Conservation (phyloP, 1,139 yeast genomes). For the Sugiyamaella pinicola region DNA sequence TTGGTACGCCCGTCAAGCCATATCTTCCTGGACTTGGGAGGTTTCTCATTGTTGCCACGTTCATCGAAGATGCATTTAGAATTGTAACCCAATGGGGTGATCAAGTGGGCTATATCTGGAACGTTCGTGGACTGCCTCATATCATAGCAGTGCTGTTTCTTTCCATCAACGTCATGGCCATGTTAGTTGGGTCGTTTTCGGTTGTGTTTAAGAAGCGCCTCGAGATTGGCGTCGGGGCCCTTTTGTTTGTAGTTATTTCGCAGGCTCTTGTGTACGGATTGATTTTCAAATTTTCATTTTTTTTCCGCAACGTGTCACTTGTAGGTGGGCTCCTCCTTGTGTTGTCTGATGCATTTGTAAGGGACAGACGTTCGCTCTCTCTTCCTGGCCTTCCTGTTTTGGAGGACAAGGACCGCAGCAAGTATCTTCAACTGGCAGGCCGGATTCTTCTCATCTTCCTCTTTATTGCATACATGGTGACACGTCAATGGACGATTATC, state of each 20-base stretch:
- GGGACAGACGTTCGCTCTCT: slow-evolving; percentile 67
- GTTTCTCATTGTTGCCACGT: slow-evolving; percentile 89
- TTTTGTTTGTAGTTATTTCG: slow-evolving; percentile 70
- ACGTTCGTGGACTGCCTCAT: slow-evolving; percentile 77
- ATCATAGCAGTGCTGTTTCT: slow-evolving; percentile 76
- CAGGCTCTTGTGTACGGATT: slow-evolving; percentile 93
- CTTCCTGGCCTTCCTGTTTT: slow-evolving; percentile 93
- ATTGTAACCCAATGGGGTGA: slow-evolving; percentile 88
- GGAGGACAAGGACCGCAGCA: slow-evolving; percentile 79
- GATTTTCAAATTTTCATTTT: slow-evolving; percentile 76
- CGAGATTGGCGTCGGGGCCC: slow-evolving; percentile 69
- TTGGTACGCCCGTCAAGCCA: slow-evolving; percentile 47
- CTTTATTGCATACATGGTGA: slow-evolving; percentile 82
- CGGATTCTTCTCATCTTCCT: slow-evolving; percentile 81
- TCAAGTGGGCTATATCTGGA: slow-evolving; percentile 82
- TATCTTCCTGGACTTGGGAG: slow-evolving; percentile 79
- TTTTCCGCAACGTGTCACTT: slow-evolving; percentile 83
- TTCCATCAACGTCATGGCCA: slow-evolving; percentile 61
- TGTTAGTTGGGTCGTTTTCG: slow-evolving; percentile 73
- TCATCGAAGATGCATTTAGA: slow-evolving; percentile 85
- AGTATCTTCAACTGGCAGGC: slow-evolving; percentile 86
- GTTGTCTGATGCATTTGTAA: slow-evolving; percentile 83
- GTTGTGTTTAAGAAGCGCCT: slow-evolving; percentile 73
- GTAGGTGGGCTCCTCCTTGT: slow-evolving; percentile 93
- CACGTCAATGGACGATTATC: slow-evolving; percentile 72